Evolutionary conservation across 2,329 filamentous ascomycete genomes (phyloP).

Genomic region (Monosporascus sp.): DNA sequence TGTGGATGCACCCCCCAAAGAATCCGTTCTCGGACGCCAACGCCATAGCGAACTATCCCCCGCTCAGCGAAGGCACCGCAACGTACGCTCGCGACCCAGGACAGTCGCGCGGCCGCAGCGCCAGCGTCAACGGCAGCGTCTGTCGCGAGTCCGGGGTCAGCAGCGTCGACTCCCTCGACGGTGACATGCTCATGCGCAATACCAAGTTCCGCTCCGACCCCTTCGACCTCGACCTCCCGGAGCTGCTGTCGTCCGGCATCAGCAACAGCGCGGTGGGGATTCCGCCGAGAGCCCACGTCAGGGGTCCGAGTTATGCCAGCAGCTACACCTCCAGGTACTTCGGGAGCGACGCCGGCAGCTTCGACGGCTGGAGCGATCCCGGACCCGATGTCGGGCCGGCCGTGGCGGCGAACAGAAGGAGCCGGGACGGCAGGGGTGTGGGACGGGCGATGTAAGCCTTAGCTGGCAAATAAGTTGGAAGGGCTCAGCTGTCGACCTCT

Average conservation of each 20-base stretch:
- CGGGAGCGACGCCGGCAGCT: slow-evolving; percentile 42
- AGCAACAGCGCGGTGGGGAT: slow-evolving; percentile 14
- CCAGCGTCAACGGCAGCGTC: slow-evolving; percentile 24
- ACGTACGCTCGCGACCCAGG: slow-evolving; percentile 44
- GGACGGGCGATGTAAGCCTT: slow-evolving; percentile 28
- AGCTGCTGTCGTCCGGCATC: slow-evolving; percentile 30
- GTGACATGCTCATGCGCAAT: slow-evolving; percentile 29
- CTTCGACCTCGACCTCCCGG: slow-evolving; percentile 56
- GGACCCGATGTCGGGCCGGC: slow-evolving; percentile 48
- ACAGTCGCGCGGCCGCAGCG: slow-evolving; percentile 43
- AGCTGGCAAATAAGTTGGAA: no score
- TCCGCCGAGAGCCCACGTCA: slow-evolving; percentile 29
- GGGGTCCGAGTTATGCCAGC: slow-evolving; percentile 32
- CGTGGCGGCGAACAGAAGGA: slow-evolving; percentile 19
- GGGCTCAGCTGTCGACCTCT: no score
- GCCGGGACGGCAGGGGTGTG: slow-evolving; percentile 23
- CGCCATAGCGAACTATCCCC: slow-evolving; percentile 32
- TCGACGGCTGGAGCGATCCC: slow-evolving; percentile 47
- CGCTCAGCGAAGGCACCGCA: slow-evolving; percentile 18
- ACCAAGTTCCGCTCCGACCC: slow-evolving; percentile 59
- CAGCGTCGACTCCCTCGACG: slow-evolving; percentile 33
- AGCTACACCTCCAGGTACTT: slow-evolving; percentile 38
- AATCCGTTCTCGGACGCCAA: slow-evolving; percentile 47
- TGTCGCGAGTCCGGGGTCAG: slow-evolving; percentile 38
- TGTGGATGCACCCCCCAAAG: slow-evolving; percentile 9